These are phyloP conservation scores for Geoglossum glabrum DNA, from an alignment of 495 filamentous ascomycete species.

Conservation along the genomic window DNA sequence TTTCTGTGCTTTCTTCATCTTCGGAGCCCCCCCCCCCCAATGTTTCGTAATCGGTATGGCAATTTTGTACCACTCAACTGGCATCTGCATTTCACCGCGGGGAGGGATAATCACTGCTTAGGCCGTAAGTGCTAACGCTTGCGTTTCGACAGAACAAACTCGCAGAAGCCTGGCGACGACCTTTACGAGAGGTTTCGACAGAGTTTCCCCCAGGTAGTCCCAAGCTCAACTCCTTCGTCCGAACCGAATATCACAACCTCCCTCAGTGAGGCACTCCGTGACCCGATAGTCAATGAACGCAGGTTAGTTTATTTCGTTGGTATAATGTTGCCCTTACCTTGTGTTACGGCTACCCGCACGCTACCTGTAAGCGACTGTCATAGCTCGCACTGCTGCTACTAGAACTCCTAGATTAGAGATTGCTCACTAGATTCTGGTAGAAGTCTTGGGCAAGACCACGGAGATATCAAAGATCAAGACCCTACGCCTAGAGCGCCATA, in stretches of 20 bases:
- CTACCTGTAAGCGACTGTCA: neutral
- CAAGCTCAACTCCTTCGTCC: conserved; percentile 14
- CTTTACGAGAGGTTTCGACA: conserved; percentile 69
- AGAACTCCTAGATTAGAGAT: neutral
- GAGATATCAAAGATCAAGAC: conserved; percentile 56
- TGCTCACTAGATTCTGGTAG: neutral
- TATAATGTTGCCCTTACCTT: neutral
- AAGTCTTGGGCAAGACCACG: conserved; percentile 16
- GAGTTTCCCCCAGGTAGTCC: conserved; percentile 48
- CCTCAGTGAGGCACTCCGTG: neutral
- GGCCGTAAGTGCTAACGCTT: neutral
- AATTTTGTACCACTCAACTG: neutral
- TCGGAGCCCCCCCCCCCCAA: neutral
- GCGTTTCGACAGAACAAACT: conserved; percentile 38
- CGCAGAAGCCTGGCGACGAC: conserved; percentile 73
- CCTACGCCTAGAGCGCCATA: conserved; percentile 55
- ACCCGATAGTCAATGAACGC: neutral
- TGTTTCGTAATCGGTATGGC: conserved; percentile 1
- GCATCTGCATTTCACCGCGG: neutral
- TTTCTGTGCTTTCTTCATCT: neutral
- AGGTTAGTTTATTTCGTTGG: neutral
- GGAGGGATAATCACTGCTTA: neutral
- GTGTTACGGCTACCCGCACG: neutral
- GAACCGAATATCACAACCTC: conserved; percentile 6
- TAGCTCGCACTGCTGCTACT: neutral